phyloP scores from a whole-genome alignment of 2,329 filamentous ascomycete species.

The Clonostachys solani region DNA sequence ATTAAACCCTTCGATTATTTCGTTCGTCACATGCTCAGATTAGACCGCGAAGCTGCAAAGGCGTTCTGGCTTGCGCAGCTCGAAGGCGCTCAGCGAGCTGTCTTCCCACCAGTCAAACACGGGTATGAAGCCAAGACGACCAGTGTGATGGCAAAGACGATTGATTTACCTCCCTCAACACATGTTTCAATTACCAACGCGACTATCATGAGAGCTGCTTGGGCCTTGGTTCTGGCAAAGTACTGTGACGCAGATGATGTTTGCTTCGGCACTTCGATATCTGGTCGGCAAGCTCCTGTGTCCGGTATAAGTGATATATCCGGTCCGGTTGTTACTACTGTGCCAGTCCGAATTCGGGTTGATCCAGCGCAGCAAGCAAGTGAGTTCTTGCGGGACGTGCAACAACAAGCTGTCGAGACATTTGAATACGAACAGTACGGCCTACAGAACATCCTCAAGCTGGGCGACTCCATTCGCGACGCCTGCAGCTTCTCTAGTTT shows the following conservation, averaged over 20 bases:
- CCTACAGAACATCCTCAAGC: slow-evolving; percentile 14
- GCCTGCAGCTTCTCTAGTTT: slow-evolving; percentile 1
- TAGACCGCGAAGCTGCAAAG: slow-evolving; percentile 4
- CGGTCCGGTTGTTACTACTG: slow-evolving; percentile 10
- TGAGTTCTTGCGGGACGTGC: slow-evolving; percentile 8
- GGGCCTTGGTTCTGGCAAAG: not conserved
- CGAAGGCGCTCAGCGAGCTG: slow-evolving; percentile 2
- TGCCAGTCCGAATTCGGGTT: slow-evolving; percentile 8
- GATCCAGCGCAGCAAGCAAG: slow-evolving; percentile 4
- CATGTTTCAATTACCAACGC: not conserved
- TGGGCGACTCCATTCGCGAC: not conserved
- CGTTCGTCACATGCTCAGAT: slow-evolving; percentile 31
- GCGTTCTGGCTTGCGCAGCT: slow-evolving; percentile 1
- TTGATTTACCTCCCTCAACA: not conserved
- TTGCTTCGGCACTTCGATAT: not conserved
- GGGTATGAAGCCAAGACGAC: not conserved
- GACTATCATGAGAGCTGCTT: not conserved
- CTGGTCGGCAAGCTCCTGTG: slow-evolving; percentile 4
- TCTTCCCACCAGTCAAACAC: slow-evolving; percentile 1
- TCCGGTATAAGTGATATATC: slow-evolving; percentile 10
- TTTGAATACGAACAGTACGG: slow-evolving; percentile 9
- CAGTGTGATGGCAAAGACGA: not conserved
- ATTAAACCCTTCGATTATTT: slow-evolving; percentile 27
- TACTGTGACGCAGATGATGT: not conserved
- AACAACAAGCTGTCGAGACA: slow-evolving; percentile 8